A percentile compares a stretch with the other conserved stretches of the same genome.
Evolutionary conservation across 768 basidiomycete genomes (phyloP).

Genomic region (Xerocomellus intermedius): DNA sequence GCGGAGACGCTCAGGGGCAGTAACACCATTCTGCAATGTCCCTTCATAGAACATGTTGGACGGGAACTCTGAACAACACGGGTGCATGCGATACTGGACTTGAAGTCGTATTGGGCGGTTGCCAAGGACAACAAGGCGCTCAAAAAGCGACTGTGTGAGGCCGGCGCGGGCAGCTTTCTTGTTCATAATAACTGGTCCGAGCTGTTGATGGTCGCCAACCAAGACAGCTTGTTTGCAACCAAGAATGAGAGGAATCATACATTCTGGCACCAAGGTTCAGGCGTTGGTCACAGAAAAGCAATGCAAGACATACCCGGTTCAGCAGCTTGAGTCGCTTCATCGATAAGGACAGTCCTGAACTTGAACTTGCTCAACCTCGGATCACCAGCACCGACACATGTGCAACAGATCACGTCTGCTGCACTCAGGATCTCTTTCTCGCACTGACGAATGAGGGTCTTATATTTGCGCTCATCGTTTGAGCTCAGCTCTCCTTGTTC

Average conservation of each 20-base stretch:
- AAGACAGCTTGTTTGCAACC: constrained; percentile 99
- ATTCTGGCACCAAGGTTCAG: constrained; percentile 55
- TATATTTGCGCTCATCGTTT: constrained; percentile 97
- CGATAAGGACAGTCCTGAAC: constrained; percentile 97
- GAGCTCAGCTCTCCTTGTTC: constrained; percentile 97
- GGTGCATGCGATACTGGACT: constrained; percentile 99
- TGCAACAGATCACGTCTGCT: constrained; percentile 98
- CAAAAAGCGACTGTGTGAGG: constrained; percentile 96
- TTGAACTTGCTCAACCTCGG: constrained; percentile 95
- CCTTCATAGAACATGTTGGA: constrained; percentile 99
- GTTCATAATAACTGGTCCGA: constrained; percentile 99
- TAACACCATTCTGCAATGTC: constrained; percentile 97
- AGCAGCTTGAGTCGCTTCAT: constrained; percentile 97
- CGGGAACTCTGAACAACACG: constrained; percentile 97
- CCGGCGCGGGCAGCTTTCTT: constrained; percentile 99
- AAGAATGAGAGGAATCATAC: constrained; percentile 98
- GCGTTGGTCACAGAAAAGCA: not conserved
- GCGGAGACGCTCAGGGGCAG: constrained; percentile 93
- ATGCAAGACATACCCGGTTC: constrained; percentile 70
- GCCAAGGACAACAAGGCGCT: constrained; percentile 90
- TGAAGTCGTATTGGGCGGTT: constrained; percentile 98
- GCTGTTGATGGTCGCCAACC: constrained; percentile 95
- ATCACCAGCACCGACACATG: constrained; percentile 97
- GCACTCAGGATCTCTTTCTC: constrained; percentile 96
- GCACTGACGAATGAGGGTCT: constrained; percentile 89